phyloP scores from a whole-genome alignment of 768 basidiomycete genomes.

The Panaeolus papilionaceus region DNA sequence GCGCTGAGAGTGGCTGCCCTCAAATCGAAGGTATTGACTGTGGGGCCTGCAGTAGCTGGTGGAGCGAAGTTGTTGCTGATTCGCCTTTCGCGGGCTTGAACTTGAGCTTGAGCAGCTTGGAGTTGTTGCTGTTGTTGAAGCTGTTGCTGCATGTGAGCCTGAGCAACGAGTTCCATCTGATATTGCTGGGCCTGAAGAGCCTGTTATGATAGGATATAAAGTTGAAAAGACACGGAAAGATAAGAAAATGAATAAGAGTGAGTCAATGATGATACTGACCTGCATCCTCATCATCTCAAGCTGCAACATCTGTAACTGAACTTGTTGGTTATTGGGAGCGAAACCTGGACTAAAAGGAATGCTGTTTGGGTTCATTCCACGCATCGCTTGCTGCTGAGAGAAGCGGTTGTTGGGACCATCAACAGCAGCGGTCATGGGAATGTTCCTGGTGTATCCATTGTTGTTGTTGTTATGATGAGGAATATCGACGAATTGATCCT shows the following conservation, averaged over 20 bases:
- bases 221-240: neutral
- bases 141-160: conserved; percentile 59
- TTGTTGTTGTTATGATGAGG: conserved; percentile 42
- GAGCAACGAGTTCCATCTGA: conserved; percentile 73
- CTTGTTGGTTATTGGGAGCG: conserved; percentile 40
- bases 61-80: conserved; percentile 53
- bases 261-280: conserved; percentile 47
- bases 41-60: conserved; percentile 79
- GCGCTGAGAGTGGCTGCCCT: conserved; percentile 59
- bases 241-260: conserved; percentile 20
- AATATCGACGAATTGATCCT: conserved; percentile 66
- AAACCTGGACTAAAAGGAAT: conserved; percentile 61
- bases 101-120: conserved; percentile 41
- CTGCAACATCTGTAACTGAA: conserved; percentile 88
- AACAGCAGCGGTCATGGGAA: conserved; percentile 74
- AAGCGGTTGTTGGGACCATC: conserved; percentile 74
- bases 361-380: conserved; percentile 60
- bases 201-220: conserved; percentile 38
- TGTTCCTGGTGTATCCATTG: conserved; percentile 56
- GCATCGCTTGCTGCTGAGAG: conserved; percentile 60
- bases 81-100: conserved; percentile 53
- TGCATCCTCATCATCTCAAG: conserved; percentile 83
- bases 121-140: conserved; percentile 30
- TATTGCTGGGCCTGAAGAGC: conserved; percentile 77
- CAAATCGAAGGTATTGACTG: conserved; percentile 67